Evolutionary conservation across 305 asterid genomes (phyloP).

Genomic region (Petunia hybrid): DNA sequence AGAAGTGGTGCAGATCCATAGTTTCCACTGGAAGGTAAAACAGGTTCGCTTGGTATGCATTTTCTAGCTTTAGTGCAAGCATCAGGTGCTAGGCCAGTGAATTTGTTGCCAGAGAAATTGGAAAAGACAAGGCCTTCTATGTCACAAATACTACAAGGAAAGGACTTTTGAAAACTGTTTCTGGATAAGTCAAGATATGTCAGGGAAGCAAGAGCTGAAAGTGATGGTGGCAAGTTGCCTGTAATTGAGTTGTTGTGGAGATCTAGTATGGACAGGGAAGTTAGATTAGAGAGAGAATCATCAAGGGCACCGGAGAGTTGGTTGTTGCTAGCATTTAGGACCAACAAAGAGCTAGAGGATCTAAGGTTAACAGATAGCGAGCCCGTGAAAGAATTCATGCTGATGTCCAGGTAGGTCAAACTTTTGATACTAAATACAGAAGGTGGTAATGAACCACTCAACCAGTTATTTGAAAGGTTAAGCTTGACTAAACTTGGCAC

Average conservation of each 20-base stretch:
- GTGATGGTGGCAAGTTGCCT: slow-evolving; percentile 61
- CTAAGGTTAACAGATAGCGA: slow-evolving; percentile 41
- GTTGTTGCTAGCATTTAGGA: slow-evolving; percentile 71
- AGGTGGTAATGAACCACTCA: slow-evolving; percentile 65
- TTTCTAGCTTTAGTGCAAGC: slow-evolving; percentile 48
- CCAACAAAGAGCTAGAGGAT: slow-evolving; percentile 54
- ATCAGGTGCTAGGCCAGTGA: slow-evolving; percentile 49
- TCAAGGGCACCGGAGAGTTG: slow-evolving; percentile 54
- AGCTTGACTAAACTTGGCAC: slow-evolving; percentile 59
- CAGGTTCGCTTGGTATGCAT: slow-evolving; percentile 45
- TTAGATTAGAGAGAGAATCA: slow-evolving; percentile 59
- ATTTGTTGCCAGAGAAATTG: slow-evolving; percentile 73
- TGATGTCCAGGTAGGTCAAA: slow-evolving; percentile 67
- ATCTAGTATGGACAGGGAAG: slow-evolving; percentile 65
- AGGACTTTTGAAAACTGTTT: slow-evolving; percentile 55
- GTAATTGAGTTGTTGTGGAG: slow-evolving; percentile 66
- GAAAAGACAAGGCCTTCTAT: slow-evolving; percentile 59
- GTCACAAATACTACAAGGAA: slow-evolving; percentile 73
- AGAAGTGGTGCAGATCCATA: slow-evolving; percentile 33
- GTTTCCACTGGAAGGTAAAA: slow-evolving; percentile 28
- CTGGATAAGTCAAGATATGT: slow-evolving; percentile 77
- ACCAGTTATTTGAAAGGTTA: slow-evolving; percentile 62
- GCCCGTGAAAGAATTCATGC: slow-evolving; percentile 67
- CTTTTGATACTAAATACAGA: slow-evolving; percentile 57
- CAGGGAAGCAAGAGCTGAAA: slow-evolving; percentile 62